A percentile compares a stretch with the other conserved stretches of the same genome.
Conservation (phyloP, 2,329 filamentous ascomycete species). For the Aspergillus sp. region DNA sequence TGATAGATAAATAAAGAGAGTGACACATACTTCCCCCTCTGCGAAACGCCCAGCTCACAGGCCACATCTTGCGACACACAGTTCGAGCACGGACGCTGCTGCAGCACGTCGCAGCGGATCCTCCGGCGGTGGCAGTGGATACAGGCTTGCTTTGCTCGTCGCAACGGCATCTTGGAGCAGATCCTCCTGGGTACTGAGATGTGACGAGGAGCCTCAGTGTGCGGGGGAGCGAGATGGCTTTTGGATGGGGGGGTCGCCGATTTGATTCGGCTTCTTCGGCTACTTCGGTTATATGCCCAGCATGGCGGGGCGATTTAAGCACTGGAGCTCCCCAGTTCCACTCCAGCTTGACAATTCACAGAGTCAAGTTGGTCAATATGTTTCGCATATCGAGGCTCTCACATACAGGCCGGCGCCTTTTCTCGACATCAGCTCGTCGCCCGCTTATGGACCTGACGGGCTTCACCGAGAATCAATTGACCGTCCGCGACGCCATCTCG, state of each 20-base stretch:
- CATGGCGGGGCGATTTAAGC: neutral
- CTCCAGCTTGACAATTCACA: too few relatives aligned
- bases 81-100: constrained; percentile 50
- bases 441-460: constrained; percentile 72
- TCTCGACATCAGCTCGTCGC: constrained; percentile 38
- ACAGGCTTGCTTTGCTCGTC: constrained; percentile 50
- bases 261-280: neutral
- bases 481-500: constrained; percentile 70
- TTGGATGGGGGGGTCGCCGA: neutral
- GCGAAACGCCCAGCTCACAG: constrained; percentile 50
- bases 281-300: constrained; percentile 2
- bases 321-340: too few relatives aligned
- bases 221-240: constrained; percentile 2
- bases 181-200: neutral
- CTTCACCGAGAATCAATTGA: constrained; percentile 74
- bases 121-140: constrained; percentile 50
- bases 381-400: neutral
- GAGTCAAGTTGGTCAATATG: neutral
- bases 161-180: constrained; percentile 8
- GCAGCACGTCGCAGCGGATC: constrained; percentile 53
- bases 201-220: neutral
- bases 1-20: neutral
- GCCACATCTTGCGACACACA: constrained; percentile 42
- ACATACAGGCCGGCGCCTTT: constrained; percentile 19
- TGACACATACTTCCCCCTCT: constrained; percentile 48